Conservation (phyloP, 1,284 basidiomycete species). For the Sparassis latifolia region DNA sequence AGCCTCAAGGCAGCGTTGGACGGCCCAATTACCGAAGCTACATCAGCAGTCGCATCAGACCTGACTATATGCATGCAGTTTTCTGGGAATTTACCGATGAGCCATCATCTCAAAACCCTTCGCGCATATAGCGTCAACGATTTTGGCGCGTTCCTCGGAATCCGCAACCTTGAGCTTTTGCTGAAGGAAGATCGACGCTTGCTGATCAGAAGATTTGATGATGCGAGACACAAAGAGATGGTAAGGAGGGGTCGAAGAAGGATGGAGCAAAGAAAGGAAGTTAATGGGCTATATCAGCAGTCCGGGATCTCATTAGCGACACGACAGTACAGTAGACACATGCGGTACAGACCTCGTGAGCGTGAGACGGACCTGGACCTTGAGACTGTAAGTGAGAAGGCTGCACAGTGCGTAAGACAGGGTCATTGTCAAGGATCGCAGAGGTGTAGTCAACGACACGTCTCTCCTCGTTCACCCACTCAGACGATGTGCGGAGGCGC, state of each 20-base stretch:
- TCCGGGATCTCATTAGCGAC: background rate
- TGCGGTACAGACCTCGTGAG: slow-evolving; percentile 30
- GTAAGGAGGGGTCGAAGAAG: slow-evolving; percentile 76
- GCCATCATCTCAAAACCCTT: slow-evolving; percentile 86
- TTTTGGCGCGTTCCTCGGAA: slow-evolving; percentile 66
- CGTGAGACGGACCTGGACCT: slow-evolving; percentile 18
- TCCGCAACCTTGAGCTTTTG: slow-evolving; percentile 84
- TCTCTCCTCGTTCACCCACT: slow-evolving; percentile 29
- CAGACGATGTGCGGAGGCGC: slow-evolving; percentile 22
- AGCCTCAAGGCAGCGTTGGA: slow-evolving; percentile 75
- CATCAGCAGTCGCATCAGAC: background rate
- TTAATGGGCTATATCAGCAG: slow-evolving; percentile 61
- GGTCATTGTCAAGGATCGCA: slow-evolving; percentile 12
- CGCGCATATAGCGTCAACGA: slow-evolving; percentile 76
- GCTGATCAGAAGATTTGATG: slow-evolving; percentile 80
- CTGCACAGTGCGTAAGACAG: slow-evolving; percentile 13
- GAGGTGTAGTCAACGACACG: slow-evolving; percentile 14
- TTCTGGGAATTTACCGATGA: slow-evolving; percentile 45
- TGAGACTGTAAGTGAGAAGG: slow-evolving; percentile 10
- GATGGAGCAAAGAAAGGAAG: slow-evolving; percentile 74
- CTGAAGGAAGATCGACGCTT: slow-evolving; percentile 82
- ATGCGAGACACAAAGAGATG: slow-evolving; percentile 73
- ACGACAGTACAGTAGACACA: slow-evolving; percentile 3
- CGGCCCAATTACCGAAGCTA: slow-evolving; percentile 84
- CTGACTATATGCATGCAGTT: slow-evolving; percentile 2